Percentiles rank a stretch among this genome's conserved stretches.
Evolutionary conservation across 495 filamentous ascomycete species (phyloP).

Genomic region (Halenospora varia): DNA sequence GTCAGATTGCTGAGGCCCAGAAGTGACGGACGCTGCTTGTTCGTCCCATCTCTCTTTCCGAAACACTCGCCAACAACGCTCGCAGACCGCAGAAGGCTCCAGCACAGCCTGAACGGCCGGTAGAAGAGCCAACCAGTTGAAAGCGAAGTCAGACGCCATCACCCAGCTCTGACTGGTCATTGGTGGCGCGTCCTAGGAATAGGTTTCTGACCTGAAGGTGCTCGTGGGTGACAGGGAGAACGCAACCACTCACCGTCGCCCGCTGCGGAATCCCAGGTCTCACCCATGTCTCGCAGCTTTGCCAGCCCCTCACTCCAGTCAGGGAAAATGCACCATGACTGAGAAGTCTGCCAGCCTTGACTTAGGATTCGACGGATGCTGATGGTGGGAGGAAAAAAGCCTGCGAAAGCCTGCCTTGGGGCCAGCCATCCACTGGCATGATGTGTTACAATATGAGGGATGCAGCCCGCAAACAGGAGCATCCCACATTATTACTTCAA

Average conservation of each 20-base stretch:
- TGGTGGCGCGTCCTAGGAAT: too few relatives aligned
- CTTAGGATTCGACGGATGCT: background rate
- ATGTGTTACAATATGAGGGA: background rate
- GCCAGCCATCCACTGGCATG: background rate
- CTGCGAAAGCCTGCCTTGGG: background rate
- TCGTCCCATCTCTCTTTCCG: background rate
- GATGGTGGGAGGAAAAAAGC: too few relatives aligned
- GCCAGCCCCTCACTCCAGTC: background rate
- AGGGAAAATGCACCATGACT: background rate
- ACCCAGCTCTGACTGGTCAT: too few relatives aligned
- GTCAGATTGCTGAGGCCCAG: background rate
- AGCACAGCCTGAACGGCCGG: constrained; percentile 1
- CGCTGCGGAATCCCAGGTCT: background rate
- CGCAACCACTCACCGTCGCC: background rate
- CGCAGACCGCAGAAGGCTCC: background rate
- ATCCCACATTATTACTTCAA: background rate
- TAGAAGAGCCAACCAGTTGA: background rate
- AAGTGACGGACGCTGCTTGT: background rate
- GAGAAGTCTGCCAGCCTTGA: background rate
- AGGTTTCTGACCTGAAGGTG: too few relatives aligned
- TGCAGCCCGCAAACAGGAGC: background rate
- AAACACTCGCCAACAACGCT: background rate
- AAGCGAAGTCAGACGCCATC: too few relatives aligned
- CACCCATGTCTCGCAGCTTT: background rate
- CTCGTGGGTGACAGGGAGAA: too few relatives aligned